Percentiles rank a stretch among this genome's conserved stretches.
These are phyloP conservation scores for Fusarium mexicanum DNA, from an alignment of 2,329 filamentous ascomycete genomes.

Conservation along the genomic window DNA sequence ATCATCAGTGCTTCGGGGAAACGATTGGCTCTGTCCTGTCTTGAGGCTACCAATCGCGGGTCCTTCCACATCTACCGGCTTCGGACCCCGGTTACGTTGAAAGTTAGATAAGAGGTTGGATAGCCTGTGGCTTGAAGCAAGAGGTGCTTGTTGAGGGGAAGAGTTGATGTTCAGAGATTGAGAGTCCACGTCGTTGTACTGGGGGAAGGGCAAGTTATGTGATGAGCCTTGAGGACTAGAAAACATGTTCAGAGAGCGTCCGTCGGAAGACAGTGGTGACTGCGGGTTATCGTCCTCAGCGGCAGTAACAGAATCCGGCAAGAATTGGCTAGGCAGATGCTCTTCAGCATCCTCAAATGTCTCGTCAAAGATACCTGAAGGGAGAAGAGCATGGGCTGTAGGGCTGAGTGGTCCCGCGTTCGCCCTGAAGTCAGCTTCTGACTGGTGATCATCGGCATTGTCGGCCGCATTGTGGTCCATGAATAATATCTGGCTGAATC, in stretches of 20 bases:
- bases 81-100: slow-evolving; percentile 69
- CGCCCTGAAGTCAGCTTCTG: slow-evolving; percentile 70
- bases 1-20: slow-evolving; percentile 71
- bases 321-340: slow-evolving; percentile 40
- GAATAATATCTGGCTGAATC: slow-evolving; percentile 64
- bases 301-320: slow-evolving; percentile 45
- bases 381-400: slow-evolving; percentile 77
- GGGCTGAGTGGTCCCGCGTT: slow-evolving; percentile 79
- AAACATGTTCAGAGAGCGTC: slow-evolving; percentile 64
- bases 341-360: slow-evolving; percentile 66
- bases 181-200: slow-evolving; percentile 60
- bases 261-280: slow-evolving; percentile 67
- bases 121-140: slow-evolving; percentile 51
- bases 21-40: slow-evolving; percentile 78
- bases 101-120: slow-evolving; percentile 67
- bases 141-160: slow-evolving; percentile 51
- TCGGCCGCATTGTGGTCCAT: slow-evolving; percentile 57
- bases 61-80: slow-evolving; percentile 61
- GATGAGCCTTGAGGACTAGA: slow-evolving; percentile 71
- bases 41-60: slow-evolving; percentile 76
- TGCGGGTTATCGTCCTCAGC: slow-evolving; percentile 61
- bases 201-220: slow-evolving; percentile 65
- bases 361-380: slow-evolving; percentile 73
- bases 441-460: slow-evolving; percentile 54
- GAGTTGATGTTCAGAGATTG: slow-evolving; percentile 52